Conservation (phyloP, 1,284 basidiomycete species). For the Pseudozyma pruni region DNA sequence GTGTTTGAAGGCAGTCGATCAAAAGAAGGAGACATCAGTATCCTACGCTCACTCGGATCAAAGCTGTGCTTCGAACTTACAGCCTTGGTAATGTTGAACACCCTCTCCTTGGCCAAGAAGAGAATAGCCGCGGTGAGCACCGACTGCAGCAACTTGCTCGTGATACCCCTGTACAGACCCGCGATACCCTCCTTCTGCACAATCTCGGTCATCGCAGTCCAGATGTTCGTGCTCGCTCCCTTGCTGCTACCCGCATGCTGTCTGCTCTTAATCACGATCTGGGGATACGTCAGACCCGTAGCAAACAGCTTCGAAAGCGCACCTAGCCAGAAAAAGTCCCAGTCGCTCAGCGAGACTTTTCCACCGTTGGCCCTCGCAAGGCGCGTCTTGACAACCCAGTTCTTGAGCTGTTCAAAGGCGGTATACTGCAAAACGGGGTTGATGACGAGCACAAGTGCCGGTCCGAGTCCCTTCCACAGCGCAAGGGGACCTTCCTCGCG, state of each 20-base stretch:
- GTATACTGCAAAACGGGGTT: constrained; percentile 84
- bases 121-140: constrained; percentile 66
- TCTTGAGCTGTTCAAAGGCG: constrained; percentile 66
- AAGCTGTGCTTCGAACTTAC: too few relatives aligned
- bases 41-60: too few relatives aligned
- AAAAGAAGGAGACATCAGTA: too few relatives aligned
- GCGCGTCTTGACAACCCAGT: constrained; percentile 59
- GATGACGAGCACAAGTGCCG: constrained; percentile 89
- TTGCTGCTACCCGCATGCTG: constrained; percentile 62
- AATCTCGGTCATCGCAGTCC: constrained; percentile 66
- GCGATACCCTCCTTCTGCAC: constrained; percentile 61
- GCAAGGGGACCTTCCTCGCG: constrained; percentile 81
- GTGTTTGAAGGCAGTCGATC: constrained; percentile 2
- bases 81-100: constrained; percentile 57
- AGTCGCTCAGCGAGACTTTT: constrained; percentile 53
- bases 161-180: constrained; percentile 66
- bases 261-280: constrained; percentile 67
- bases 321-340: constrained; percentile 67
- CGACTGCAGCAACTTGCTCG: constrained; percentile 64
- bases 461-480: constrained; percentile 95
- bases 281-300: constrained; percentile 66
- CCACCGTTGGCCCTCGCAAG: constrained; percentile 37
- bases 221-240: constrained; percentile 59
- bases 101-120: constrained; percentile 65
- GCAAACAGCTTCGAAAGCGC: constrained; percentile 65